Percentiles rank a stretch among this genome's conserved stretches.
These are phyloP conservation scores for Acanthamoeba royreba DNA, from an alignment of 208 protist species.

Conservation along the genomic window DNA sequence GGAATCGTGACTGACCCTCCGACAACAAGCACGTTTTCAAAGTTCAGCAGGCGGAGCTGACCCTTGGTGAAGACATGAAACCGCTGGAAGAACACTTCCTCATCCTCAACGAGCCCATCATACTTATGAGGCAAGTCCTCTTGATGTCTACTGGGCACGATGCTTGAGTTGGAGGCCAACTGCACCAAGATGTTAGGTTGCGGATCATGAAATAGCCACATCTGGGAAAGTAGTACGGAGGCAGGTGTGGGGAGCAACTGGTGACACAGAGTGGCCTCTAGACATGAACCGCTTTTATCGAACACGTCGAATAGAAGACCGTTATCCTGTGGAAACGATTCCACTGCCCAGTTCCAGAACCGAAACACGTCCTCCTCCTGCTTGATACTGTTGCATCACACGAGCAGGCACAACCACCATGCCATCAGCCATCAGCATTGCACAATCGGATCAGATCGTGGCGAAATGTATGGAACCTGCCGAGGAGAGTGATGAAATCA, in stretches of 20 bases:
- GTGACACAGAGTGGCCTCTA: background rate
- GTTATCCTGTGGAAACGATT: background rate
- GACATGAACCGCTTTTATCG: background rate
- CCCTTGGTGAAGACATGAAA: background rate
- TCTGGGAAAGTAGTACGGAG: background rate
- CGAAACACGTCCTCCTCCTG: background rate
- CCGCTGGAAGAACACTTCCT: background rate
- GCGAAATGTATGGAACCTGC: background rate
- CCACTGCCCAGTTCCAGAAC: background rate
- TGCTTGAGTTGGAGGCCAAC: background rate
- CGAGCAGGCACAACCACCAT: background rate
- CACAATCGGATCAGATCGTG: background rate
- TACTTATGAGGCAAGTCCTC: background rate
- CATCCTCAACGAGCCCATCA: background rate
- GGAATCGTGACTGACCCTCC: background rate
- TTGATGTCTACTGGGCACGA: background rate
- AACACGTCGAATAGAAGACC: background rate
- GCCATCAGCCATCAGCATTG: background rate
- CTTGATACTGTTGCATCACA: background rate
- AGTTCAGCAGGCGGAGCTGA: background rate
- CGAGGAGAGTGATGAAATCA: background rate
- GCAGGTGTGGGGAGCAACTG: background rate
- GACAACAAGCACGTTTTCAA: background rate
- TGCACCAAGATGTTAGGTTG: background rate
- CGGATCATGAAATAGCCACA: background rate